phyloP scores from a whole-genome alignment of 331 rosid genomes.

The Arachis monticola region DNA sequence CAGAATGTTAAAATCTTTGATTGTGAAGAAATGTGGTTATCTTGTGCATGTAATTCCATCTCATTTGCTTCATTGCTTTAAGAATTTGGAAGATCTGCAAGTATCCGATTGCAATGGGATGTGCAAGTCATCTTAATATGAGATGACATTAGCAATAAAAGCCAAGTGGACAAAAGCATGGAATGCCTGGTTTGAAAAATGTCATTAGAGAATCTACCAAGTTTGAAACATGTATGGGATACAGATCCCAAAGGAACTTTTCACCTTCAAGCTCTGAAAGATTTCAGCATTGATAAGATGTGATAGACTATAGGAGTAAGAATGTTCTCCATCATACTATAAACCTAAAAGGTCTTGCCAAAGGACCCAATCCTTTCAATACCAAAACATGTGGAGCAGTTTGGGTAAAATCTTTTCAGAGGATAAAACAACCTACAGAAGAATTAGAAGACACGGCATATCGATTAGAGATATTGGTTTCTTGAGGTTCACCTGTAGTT shows the following conservation, averaged over 20 bases:
- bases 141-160: neutral
- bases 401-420: too few species aligned
- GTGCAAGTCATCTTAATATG: neutral
- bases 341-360: too few species aligned
- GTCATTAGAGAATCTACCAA: neutral
- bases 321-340: too few species aligned
- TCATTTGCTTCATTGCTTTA: neutral
- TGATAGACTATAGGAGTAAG: too few species aligned
- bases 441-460: too few species aligned
- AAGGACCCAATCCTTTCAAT: too few species aligned
- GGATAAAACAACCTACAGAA: too few species aligned
- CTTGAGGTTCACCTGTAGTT: too few species aligned
- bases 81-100: neutral
- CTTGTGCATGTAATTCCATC: conserved; percentile 27
- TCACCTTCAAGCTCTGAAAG: neutral
- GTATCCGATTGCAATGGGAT: neutral
- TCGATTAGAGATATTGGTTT: too few species aligned
- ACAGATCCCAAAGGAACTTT: conserved; percentile 23
- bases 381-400: too few species aligned
- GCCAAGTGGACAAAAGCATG: neutral
- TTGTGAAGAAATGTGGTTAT: neutral
- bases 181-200: neutral
- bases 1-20: neutral
- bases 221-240: conserved; percentile 33
- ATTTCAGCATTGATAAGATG: neutral